Evolutionary conservation across 805 yeast genomes (phyloP).

Genomic region (Cyberlindnera mycetangii): DNA sequence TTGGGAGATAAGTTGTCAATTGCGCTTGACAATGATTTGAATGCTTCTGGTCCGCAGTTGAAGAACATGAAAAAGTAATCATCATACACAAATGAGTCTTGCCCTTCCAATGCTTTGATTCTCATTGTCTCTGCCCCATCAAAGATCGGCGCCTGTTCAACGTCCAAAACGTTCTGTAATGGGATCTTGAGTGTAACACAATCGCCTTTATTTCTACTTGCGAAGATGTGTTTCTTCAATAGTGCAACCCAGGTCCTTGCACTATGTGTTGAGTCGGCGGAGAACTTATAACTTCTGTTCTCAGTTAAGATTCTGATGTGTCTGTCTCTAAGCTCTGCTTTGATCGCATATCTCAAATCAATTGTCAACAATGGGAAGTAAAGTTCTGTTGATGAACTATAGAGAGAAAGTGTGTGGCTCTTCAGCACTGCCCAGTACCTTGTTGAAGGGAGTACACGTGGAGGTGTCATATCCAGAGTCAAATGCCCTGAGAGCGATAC

Average conservation of each 20-base stretch:
- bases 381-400: conserved; percentile 69
- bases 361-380: conserved; percentile 80
- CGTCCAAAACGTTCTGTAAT: conserved; percentile 57
- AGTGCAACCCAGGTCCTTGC: conserved; percentile 81
- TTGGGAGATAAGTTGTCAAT: conserved; percentile 25
- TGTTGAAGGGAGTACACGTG: conserved; percentile 29
- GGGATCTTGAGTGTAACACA: conserved; percentile 81
- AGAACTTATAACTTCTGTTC: conserved; percentile 56
- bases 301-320: conserved; percentile 54
- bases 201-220: conserved; percentile 65
- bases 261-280: conserved; percentile 66
- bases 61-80: conserved; percentile 71
- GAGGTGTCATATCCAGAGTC: conserved; percentile 35
- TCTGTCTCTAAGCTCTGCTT: conserved; percentile 44
- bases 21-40: conserved; percentile 37
- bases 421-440: conserved; percentile 82
- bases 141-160: conserved; percentile 53
- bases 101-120: conserved; percentile 58
- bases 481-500: conserved; percentile 50
- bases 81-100: conserved; percentile 54
- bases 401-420: conserved; percentile 65
- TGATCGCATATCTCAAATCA: conserved; percentile 61
- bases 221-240: conserved; percentile 73
- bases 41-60: conserved; percentile 44
- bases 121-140: conserved; percentile 55